Evolutionary conservation across 176 grass and related monocot species (phyloP).

Genomic region (Rhynchospora tenuis): DNA sequence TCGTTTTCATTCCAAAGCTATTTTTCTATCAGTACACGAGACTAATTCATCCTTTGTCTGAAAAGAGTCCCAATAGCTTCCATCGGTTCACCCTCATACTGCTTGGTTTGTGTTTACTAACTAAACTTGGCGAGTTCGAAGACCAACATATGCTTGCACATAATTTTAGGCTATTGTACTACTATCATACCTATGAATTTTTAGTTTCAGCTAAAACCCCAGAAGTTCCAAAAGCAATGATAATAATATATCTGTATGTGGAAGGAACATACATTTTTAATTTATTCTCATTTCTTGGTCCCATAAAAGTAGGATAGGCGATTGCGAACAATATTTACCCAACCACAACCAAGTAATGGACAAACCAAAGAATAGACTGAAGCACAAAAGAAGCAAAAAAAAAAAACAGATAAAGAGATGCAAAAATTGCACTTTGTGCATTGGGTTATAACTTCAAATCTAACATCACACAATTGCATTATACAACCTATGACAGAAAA

Average conservation of each 20-base stretch:
- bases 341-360: too few species aligned
- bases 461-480: neutral
- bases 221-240: too few species aligned
- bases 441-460: conserved; percentile 9
- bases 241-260: too few species aligned
- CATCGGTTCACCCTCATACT: neutral
- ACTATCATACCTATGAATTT: neutral
- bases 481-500: neutral
- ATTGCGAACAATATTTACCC: too few species aligned
- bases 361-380: neutral
- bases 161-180: neutral
- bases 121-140: neutral
- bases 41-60: neutral
- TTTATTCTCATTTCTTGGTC: neutral
- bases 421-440: conserved; percentile 12
- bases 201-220: too few species aligned
- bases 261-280: neutral
- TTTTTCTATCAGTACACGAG: neutral
- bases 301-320: neutral
- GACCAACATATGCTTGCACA: neutral
- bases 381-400: neutral
- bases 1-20: neutral
- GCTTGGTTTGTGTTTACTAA: neutral
- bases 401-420: neutral
- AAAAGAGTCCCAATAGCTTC: neutral